phyloP scores from a whole-genome alignment of 305 asterid genomes.

The Solanum chacoense region DNA sequence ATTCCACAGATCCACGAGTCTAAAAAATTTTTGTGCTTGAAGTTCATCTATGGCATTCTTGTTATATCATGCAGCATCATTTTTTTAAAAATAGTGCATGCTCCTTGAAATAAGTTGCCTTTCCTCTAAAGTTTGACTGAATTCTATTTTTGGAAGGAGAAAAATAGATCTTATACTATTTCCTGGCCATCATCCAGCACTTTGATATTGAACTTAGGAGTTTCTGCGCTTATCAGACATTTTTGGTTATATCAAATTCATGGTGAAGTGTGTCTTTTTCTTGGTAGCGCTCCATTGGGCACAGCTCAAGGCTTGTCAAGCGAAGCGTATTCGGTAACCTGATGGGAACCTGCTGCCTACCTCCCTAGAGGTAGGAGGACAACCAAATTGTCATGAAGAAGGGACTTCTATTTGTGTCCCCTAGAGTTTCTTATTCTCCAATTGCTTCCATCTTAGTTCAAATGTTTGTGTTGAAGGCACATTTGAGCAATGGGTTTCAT shows the following conservation, averaged over 20 bases:
- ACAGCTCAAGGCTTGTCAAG: constrained; percentile 57
- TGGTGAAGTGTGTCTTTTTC: constrained; percentile 24
- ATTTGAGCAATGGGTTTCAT: constrained; percentile 10
- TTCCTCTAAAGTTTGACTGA: background rate
- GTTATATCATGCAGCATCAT: background rate
- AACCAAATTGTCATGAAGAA: constrained; percentile 10
- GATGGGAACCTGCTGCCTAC: constrained; percentile 63
- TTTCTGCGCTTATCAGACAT: background rate
- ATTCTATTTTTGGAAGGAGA: background rate
- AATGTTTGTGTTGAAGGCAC: constrained; percentile 11
- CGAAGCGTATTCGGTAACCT: constrained; percentile 58
- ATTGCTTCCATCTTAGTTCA: constrained; percentile 8
- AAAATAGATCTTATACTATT: background rate
- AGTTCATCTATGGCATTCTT: background rate
- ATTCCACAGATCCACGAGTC: background rate
- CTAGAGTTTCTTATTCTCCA: constrained; percentile 7
- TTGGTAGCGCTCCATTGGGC: constrained; percentile 53
- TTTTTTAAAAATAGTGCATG: background rate
- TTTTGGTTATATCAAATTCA: constrained; percentile 4
- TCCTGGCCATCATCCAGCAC: background rate
- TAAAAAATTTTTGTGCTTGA: background rate
- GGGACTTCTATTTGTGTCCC: background rate
- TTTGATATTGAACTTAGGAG: background rate
- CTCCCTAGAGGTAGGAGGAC: constrained; percentile 43
- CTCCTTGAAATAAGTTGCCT: background rate